phyloP scores from a whole-genome alignment of 2,329 filamentous ascomycete genomes.

The Rutstroemia sp. region DNA sequence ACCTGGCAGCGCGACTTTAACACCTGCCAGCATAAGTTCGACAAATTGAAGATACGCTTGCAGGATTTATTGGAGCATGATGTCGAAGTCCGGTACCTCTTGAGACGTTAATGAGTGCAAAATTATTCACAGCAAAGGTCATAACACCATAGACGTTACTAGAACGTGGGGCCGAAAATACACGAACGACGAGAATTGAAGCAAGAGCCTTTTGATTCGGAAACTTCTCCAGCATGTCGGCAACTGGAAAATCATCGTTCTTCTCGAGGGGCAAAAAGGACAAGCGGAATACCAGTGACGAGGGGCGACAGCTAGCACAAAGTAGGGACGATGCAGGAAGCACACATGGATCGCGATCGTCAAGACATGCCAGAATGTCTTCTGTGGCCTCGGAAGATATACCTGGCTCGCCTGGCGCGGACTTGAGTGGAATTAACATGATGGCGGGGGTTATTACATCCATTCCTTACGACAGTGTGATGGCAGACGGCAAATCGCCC shows the following conservation, averaged over 20 bases:
- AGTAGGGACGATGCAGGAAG: slow-evolving; percentile 53
- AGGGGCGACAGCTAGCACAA: slow-evolving; percentile 46
- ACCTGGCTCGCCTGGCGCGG: slow-evolving; percentile 53
- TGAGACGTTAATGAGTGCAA: slow-evolving; percentile 24
- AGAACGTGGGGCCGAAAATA: slow-evolving; percentile 13
- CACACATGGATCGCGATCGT: slow-evolving; percentile 59
- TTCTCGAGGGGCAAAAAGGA: slow-evolving; percentile 83
- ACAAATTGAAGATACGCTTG: neutral
- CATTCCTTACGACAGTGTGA: slow-evolving; percentile 73
- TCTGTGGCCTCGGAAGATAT: slow-evolving; percentile 66
- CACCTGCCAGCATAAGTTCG: slow-evolving; percentile 1
- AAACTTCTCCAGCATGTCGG: neutral
- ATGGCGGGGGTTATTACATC: slow-evolving; percentile 78
- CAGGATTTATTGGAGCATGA: slow-evolving; percentile 18
- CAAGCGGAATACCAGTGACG: slow-evolving; percentile 54
- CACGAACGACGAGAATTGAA: slow-evolving; percentile 16
- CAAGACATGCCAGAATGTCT: slow-evolving; percentile 67
- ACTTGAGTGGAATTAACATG: slow-evolving; percentile 57
- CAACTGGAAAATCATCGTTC: slow-evolving; percentile 48
- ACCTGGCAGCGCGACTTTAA: slow-evolving; percentile 13
- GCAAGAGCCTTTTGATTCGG: neutral
- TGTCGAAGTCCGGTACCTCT: slow-evolving; percentile 17
- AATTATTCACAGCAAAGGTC: slow-evolving; percentile 12
- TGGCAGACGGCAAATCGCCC: slow-evolving; percentile 59
- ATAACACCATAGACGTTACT: slow-evolving; percentile 16